Conservation (phyloP, 1,139 yeast species). For the Saccharomyces hybrid region DNA sequence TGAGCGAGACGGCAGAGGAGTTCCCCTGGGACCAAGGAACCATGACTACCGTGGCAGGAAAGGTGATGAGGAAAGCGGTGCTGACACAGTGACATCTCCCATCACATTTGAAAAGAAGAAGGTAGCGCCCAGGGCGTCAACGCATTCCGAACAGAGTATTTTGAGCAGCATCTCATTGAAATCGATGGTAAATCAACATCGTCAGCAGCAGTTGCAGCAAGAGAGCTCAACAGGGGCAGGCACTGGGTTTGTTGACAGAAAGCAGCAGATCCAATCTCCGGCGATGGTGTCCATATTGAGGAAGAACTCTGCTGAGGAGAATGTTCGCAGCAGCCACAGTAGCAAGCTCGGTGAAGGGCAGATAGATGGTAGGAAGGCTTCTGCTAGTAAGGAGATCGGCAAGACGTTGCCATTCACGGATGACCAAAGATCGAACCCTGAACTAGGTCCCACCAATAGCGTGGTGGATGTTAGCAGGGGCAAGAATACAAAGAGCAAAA, state of each 20-base stretch:
- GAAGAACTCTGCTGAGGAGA: slow-evolving; percentile 10
- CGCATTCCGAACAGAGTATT: slow-evolving; percentile 60
- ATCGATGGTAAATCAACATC: slow-evolving; percentile 28
- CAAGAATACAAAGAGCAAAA: slow-evolving; percentile 2
- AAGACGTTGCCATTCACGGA: slow-evolving; percentile 28
- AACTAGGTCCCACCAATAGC: slow-evolving; percentile 5
- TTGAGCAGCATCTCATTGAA: slow-evolving; percentile 52
- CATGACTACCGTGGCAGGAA: background rate
- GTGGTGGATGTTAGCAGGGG: background rate
- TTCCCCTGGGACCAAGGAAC: background rate
- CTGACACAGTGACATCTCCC: slow-evolving; percentile 11
- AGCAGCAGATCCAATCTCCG: slow-evolving; percentile 29
- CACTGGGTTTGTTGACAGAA: slow-evolving; percentile 14
- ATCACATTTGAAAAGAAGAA: slow-evolving; percentile 44
- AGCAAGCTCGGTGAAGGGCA: slow-evolving; percentile 6
- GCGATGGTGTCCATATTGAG: slow-evolving; percentile 25
- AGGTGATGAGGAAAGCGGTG: slow-evolving; percentile 1
- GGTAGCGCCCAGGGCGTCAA: slow-evolving; percentile 43
- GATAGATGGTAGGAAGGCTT: slow-evolving; percentile 7
- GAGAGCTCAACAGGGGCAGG: slow-evolving; percentile 5
- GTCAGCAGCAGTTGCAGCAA: slow-evolving; percentile 9
- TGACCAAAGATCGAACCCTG: slow-evolving; percentile 11
- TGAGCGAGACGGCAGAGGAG: slow-evolving; percentile 5
- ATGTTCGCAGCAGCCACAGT: slow-evolving; percentile 8
- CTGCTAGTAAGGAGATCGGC: slow-evolving; percentile 27